A percentile compares a stretch with the other conserved stretches of the same genome.
phyloP scores from a whole-genome alignment of 2,329 filamentous ascomycete species.

The Sporothrix protearum region DNA sequence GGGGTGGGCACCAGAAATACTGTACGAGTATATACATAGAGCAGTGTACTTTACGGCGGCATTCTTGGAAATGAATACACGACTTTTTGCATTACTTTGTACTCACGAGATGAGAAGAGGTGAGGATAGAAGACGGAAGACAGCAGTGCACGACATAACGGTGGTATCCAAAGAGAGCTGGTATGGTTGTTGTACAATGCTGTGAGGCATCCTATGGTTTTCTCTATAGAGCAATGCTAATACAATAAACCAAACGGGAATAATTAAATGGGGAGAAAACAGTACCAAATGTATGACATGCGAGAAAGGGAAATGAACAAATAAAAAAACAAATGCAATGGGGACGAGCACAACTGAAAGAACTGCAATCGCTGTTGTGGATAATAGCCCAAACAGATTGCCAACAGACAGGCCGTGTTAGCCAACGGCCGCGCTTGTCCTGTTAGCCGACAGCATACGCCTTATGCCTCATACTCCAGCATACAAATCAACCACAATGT shows the following conservation, averaged over 20 bases:
- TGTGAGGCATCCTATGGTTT: constrained; percentile 18
- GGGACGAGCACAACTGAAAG: background rate
- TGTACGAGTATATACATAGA: constrained; percentile 8
- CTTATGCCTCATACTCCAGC: constrained; percentile 44
- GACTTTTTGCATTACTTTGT: background rate
- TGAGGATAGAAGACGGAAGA: background rate
- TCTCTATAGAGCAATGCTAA: constrained; percentile 5
- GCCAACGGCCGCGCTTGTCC: background rate
- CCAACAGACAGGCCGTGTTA: background rate
- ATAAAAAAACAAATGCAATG: background rate
- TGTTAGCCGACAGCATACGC: background rate
- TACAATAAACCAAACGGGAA: background rate
- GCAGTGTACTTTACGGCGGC: constrained; percentile 7
- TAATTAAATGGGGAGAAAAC: background rate
- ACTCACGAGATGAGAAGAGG: background rate
- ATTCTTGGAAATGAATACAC: constrained; percentile 17
- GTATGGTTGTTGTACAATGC: constrained; percentile 18
- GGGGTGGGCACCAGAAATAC: too few relatives aligned
- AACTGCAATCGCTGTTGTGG: background rate
- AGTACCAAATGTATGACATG: background rate
- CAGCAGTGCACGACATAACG: background rate
- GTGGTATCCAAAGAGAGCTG: background rate
- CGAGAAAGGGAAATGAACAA: background rate
- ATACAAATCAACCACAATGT: constrained; percentile 92
- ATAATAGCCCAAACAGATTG: background rate